Base-by-base conservation (phyloP, 2,329 filamentous ascomycete species). In the Furcasterigmium sp. region DNA sequence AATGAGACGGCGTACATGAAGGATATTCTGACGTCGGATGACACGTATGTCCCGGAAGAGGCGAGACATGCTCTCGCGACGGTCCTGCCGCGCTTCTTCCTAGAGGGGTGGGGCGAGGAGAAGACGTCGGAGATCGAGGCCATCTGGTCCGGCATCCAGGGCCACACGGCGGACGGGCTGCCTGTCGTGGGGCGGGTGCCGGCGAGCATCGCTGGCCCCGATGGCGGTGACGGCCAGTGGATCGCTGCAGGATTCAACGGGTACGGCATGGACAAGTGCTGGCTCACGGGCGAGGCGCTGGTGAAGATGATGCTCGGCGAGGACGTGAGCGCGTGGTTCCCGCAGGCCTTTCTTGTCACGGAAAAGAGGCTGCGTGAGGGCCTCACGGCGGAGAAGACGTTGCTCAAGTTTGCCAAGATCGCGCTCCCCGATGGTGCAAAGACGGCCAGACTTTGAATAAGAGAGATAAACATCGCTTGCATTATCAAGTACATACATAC, bases 291-390 rank as follows among this genome's bases (percentile, higher is more conserved):
- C 20, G 47, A 50, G 39, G 49, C 46, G 4, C n/a, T 60, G 29
- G 55, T 48, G 0, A 52, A 50, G 6, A 56, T 57, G 52, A 44
- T 59, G 6, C 38, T 57, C 2, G 53, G 51, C 0, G 48, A 55
- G 11, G 53, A 47, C 0, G 56, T 53, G 5, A 46, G 40, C 2
- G 49, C 32, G 5, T 60, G 50, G 37, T 42, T 55, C 28, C 53
- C 51, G 1, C 48, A 49, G 8, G 46, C 40, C 6, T 55, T 50
- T 39, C 18, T 52, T n/a, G 39, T 46, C 1, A 51, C 47, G 4
- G 41, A 53, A n/a, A 49, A 52, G 28, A 25, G 47, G 17, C 14
- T 46, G 37, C 7, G 72, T 8, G 20, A 3, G 13, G 28, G 19
- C 6, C 37, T 44, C 3, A 44, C 42, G 5, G 14, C 34, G 5